Evolutionary conservation across 257 asterid species (phyloP), one percentile per base, ranked within the genome.

Genomic region (Forsythia viridissima): DNA sequence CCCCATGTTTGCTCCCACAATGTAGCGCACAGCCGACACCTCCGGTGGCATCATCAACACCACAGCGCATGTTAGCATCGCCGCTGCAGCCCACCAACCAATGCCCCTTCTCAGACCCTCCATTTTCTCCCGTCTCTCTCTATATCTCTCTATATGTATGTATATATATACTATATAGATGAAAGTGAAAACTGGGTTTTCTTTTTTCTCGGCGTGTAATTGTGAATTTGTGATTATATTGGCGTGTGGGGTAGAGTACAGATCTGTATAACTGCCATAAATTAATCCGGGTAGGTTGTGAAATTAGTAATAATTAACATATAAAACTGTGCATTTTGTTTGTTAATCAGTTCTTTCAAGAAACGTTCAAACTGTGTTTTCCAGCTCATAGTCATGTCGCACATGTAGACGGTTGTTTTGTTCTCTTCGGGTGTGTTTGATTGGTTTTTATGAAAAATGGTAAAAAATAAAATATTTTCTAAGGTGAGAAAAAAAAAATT

Each of bases 1-100:
- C 4, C 92, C 90, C 77, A 42, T 41, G 15, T 75, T 76, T 3
- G 41, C 86, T 10, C 97, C 97, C 16, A 90, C 92, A 2, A 30
- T 79, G 66, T 83, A 86, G 7, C 90, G 90, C 77, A 73, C 82
- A n/a, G 94, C 91, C 77, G 90, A 87, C 63, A 70, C 91, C 84
- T 85, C 91, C 74, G 89, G 90, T 20, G 78, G 16, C 83, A 77
- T 82, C 78, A 83, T 34, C 85, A 90, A 57, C 74, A 75, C 84
- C 77, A 86, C 83, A 77, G 86, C 87, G 68, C 79, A 88, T 67
- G 89, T 4, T 39, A 91, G 80, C 65, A 76, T 76, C 82, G 52
- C 79, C 83, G 81, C 94, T 83, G 79, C 80, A 66, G 77, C 77
- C 2, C 73, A 39, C 74, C 86, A 78, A 38, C 81, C 65, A 37